phyloP scores from a whole-genome alignment of 805 yeast species.

The Starmerella vaccinii region DNA sequence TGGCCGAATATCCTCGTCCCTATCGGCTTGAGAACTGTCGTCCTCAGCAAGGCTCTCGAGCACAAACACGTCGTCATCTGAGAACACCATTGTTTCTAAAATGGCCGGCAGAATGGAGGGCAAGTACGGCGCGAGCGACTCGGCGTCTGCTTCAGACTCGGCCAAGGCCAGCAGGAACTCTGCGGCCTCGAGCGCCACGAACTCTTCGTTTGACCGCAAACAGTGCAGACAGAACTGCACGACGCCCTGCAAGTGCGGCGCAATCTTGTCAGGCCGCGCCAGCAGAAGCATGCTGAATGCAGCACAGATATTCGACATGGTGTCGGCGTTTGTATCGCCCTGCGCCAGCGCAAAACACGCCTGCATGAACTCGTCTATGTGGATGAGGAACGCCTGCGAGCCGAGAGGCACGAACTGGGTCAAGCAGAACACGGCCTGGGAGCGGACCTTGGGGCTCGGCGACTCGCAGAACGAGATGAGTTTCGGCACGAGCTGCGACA shows the following conservation, averaged over 20 bases:
- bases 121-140: conserved; percentile 47
- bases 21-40: conserved; percentile 68
- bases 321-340: conserved; percentile 44
- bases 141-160: conserved; percentile 49
- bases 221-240: conserved; percentile 74
- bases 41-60: conserved; percentile 61
- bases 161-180: conserved; percentile 76
- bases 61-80: conserved; percentile 64
- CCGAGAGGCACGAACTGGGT: conserved; percentile 64
- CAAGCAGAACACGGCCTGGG: conserved; percentile 58
- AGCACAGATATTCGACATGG: conserved; percentile 65
- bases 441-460: conserved; percentile 38
- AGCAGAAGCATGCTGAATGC: conserved; percentile 65
- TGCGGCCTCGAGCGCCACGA: conserved; percentile 82
- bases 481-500: conserved; percentile 46
- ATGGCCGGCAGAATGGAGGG: conserved; percentile 63
- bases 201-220: conserved; percentile 54
- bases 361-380: conserved; percentile 55
- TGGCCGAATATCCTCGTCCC: conserved; percentile 81
- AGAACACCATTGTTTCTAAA: conserved; percentile 73
- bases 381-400: conserved; percentile 52
- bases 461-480: conserved; percentile 44
- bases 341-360: conserved; percentile 60
- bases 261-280: conserved; percentile 65
- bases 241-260: conserved; percentile 78